phyloP scores from a whole-genome alignment of 23 red algal genomes.

The Gracilaria vermiculophylla region DNA sequence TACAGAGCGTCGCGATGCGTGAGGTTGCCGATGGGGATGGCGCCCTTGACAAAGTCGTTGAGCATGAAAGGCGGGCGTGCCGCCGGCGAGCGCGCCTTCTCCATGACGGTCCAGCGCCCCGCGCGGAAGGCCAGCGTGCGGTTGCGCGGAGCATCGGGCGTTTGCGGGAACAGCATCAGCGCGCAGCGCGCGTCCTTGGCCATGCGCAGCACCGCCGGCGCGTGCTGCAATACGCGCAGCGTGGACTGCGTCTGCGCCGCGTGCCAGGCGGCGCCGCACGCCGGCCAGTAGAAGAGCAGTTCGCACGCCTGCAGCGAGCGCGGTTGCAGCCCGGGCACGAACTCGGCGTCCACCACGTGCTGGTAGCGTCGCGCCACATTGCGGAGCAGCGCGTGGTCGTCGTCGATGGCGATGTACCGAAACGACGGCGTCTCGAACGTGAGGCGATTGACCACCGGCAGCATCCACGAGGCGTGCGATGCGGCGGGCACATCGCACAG shows the following conservation, averaged over 20 bases:
- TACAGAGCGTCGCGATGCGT: not conserved
- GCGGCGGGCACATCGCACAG: constrained; percentile 23
- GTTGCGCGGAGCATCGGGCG: not conserved
- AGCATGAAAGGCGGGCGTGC: constrained; percentile 23
- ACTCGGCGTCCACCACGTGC: constrained; percentile 11
- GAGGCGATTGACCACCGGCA: not conserved
- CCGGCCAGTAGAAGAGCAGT: constrained; percentile 39
- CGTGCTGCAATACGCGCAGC: not conserved
- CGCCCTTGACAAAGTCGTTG: constrained; percentile 36
- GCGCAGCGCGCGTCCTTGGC: constrained; percentile 1
- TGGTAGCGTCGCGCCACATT: not conserved
- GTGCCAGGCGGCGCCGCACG: not conserved
- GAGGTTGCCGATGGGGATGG: not conserved
- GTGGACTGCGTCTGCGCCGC: not conserved
- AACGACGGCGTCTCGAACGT: constrained; percentile 33
- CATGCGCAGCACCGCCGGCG: not conserved
- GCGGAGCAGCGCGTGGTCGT: not conserved
- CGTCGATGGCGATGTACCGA: constrained; percentile 14
- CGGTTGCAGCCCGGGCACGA: not conserved
- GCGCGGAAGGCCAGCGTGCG: constrained; percentile 18
- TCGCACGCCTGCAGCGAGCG: not conserved
- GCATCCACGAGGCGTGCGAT: constrained; percentile 17
- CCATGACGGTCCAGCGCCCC: constrained; percentile 23
- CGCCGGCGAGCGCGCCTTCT: not conserved
- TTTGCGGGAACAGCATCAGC: constrained; percentile 23